A percentile compares a stretch with the other conserved stretches of the same genome.
phyloP scores from a whole-genome alignment of 305 asterid species.

The Andrographis paniculata region DNA sequence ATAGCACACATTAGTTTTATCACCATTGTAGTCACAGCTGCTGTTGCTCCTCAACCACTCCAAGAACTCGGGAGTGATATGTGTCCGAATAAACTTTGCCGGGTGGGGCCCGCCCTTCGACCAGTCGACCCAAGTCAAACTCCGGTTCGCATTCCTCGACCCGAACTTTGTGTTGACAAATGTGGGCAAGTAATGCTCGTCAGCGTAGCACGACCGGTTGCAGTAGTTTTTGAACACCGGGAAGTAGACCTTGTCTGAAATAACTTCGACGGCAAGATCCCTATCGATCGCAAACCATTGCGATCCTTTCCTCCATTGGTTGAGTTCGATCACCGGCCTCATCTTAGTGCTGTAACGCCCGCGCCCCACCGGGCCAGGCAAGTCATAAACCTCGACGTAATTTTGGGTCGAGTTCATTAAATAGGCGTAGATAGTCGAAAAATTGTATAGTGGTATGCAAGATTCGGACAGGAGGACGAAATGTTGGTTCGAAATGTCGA shows the following conservation, averaged over 20 bases:
- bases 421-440: constrained; percentile 63
- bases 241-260: constrained; percentile 44
- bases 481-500: constrained; percentile 66
- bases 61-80: constrained; percentile 36
- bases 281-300: constrained; percentile 84
- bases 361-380: constrained; percentile 45
- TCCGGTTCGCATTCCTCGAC: constrained; percentile 37
- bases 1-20: constrained; percentile 36
- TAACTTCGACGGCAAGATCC: constrained; percentile 47
- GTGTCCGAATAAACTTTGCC: constrained; percentile 31
- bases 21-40: constrained; percentile 58
- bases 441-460: constrained; percentile 82
- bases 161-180: constrained; percentile 40
- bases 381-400: constrained; percentile 51
- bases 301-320: constrained; percentile 78
- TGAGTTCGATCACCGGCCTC: constrained; percentile 39
- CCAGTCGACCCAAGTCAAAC: constrained; percentile 83
- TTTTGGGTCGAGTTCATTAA: constrained; percentile 41
- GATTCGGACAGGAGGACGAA: constrained; percentile 80
- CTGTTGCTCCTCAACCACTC: constrained; percentile 32
- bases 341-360: constrained; percentile 48
- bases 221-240: constrained; percentile 38
- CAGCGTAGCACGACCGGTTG: constrained; percentile 51
- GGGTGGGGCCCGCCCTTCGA: constrained; percentile 85
- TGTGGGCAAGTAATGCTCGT: constrained; percentile 81